Conservation (phyloP, 2,329 filamentous ascomycete species). For the Pyrenophora seminiperda region DNA sequence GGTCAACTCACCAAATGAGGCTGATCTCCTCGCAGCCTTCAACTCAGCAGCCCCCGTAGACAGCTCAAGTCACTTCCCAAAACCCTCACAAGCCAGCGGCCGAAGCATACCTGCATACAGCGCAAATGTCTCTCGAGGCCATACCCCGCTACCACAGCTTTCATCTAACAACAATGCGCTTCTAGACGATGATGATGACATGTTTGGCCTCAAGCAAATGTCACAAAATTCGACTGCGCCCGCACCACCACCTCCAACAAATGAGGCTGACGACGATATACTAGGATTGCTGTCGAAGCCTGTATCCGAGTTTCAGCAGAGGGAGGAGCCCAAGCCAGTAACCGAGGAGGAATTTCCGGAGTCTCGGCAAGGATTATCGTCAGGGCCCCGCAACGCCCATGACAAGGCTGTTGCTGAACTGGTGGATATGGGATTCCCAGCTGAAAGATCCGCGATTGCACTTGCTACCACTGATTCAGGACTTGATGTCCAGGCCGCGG, state of each 20-base stretch:
- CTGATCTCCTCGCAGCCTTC: constrained; percentile 67
- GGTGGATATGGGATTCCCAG: constrained; percentile 91
- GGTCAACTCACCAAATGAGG: constrained; percentile 51
- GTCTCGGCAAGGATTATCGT: constrained; percentile 22
- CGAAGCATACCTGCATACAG: constrained; percentile 48
- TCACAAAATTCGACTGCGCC: constrained; percentile 49
- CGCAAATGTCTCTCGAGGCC: constrained; percentile 32
- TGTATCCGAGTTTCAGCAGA: constrained; percentile 57
- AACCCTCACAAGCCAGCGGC: constrained; percentile 48
- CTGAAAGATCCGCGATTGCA: constrained; percentile 80
- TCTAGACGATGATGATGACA: constrained; percentile 74
- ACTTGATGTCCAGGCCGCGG: constrained; percentile 80
- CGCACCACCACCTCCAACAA: constrained; percentile 25
- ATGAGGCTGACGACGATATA: constrained; percentile 62
- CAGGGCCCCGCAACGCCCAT: constrained; percentile 56
- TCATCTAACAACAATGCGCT: constrained; percentile 41
- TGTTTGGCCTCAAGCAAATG: constrained; percentile 77
- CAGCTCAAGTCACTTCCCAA: constrained; percentile 64
- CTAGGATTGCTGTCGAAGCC: constrained; percentile 65
- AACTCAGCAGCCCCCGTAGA: constrained; percentile 64
- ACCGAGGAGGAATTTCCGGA: constrained; percentile 12
- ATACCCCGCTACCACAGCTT: constrained; percentile 35
- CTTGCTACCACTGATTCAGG: constrained; percentile 80
- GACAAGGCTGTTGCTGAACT: constrained; percentile 85
- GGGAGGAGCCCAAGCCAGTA: constrained; percentile 23